Evolutionary conservation across 1,284 basidiomycete genomes (phyloP).

Genomic region (Sanghuangporus weigelae): DNA sequence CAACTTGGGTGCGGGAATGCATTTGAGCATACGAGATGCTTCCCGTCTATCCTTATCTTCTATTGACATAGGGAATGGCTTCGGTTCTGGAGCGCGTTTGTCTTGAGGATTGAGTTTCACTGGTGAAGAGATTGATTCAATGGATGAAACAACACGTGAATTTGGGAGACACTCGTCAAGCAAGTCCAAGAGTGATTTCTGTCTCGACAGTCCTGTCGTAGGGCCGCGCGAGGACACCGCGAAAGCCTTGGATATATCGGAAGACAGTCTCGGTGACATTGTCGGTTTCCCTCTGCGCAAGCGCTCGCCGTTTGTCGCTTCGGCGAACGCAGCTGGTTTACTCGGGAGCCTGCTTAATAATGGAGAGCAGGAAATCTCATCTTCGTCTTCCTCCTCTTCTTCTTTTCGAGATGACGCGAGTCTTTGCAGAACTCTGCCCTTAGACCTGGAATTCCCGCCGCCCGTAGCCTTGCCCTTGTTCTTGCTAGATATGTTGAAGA

Average conservation of each 20-base stretch:
- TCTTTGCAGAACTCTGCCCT: not conserved
- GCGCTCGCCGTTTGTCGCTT: not conserved
- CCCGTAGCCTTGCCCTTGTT: conserved; percentile 5
- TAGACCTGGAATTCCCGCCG: not conserved
- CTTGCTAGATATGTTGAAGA: conserved; percentile 9
- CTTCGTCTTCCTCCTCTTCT: conserved; percentile 4
- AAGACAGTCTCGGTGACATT: not conserved
- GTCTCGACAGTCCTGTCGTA: not conserved
- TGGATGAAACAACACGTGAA: not conserved
- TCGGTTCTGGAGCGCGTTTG: not conserved
- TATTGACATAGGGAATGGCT: conserved; percentile 1
- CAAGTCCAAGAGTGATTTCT: not conserved
- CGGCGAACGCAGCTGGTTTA: not conserved
- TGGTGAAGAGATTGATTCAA: not conserved
- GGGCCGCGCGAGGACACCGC: not conserved
- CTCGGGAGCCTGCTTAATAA: not conserved
- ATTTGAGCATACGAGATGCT: not conserved
- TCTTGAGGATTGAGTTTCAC: not conserved
- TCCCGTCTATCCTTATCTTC: not conserved
- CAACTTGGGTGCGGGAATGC: not conserved
- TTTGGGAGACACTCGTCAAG: not conserved
- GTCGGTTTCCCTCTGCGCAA: not conserved
- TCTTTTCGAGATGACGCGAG: not conserved
- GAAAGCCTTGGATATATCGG: not conserved
- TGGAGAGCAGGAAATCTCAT: not conserved